phyloP scores from a whole-genome alignment of 2,329 filamentous ascomycete genomes.

The Xylaria sp. region DNA sequence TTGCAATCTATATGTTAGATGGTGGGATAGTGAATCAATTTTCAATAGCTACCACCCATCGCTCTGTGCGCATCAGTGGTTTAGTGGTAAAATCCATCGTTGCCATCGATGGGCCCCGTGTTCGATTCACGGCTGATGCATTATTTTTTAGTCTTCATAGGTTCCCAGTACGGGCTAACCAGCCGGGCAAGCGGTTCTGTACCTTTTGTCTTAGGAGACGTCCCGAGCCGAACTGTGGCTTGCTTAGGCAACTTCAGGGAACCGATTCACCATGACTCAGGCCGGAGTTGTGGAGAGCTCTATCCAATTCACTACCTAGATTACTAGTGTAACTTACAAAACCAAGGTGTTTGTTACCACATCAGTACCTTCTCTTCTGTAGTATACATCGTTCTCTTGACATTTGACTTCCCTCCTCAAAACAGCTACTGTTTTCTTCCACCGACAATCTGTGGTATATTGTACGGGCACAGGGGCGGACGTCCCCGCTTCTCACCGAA shows the following conservation, averaged over 20 bases:
- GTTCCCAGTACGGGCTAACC: not conserved
- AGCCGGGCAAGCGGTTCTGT: not conserved
- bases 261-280: constrained; percentile 22
- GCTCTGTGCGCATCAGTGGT: constrained; percentile 58
- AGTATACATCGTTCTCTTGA: not conserved
- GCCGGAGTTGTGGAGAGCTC: constrained; percentile 13
- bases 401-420: not conserved
- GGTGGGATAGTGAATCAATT: not conserved
- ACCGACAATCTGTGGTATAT: not conserved
- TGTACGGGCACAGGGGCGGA: not conserved
- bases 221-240: not conserved
- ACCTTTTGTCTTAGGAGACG: too few species aligned
- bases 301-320: not conserved
- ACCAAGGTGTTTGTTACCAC: not conserved
- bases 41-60: too few species aligned
- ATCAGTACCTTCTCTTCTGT: not conserved
- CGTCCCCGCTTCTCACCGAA: not conserved
- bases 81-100: constrained; percentile 65
- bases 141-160: not conserved
- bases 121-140: constrained; percentile 58
- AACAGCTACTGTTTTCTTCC: not conserved
- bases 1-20: not conserved
- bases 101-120: constrained; percentile 62
- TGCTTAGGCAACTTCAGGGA: not conserved
- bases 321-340: not conserved